Base-by-base conservation (phyloP, 768 basidiomycete species). In the Solioccasus polychromus region DNA sequence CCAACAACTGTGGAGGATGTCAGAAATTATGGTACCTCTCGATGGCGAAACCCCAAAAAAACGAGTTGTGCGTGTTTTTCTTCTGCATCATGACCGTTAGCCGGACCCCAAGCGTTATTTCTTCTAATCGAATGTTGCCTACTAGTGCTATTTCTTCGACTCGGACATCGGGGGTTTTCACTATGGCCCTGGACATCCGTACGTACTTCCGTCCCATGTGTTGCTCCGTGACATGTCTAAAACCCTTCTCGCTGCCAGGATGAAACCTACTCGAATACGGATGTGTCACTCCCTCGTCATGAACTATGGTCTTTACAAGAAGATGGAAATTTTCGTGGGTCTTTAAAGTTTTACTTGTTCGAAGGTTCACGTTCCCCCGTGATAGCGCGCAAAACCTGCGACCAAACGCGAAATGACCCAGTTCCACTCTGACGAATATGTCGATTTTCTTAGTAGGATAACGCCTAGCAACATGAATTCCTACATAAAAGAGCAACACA, bases 321-420 rank as follows among this genome's bases (percentile, higher is more conserved):
- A 93, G 71, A 99, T 99, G 96, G 96, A 99, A 68, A 99, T 99
- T 54, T 99, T 97, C 58, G 96, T 97, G 61, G 57, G 96, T 76
- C 19, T 37, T 29, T 15, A 24, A 42, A 19, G 5, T 17, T 23
- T 5, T 29, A n/a, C 23, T 28, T 7, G 26, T 42, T 45, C 29
- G 7, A 35, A n/a, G 24, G 19, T 36, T 50, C 28, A 50, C 28
- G 8, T 44, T n/a, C 26, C n/a, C 14, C 23, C 25, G 34, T 24
- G 35, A 22, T 58, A 99, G 96, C 83, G 96, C 49, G 96, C 96
- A 4, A 99, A 99, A 77, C 96, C 96, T 6, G 96, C 96, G 8
- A 99, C 96, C 3, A 96, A 96, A 70, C 88, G 96, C 49, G 96
- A 99, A 68, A 98, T 99, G 96, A 95, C 96, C 17, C 90, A 99